phyloP scores from a whole-genome alignment of 257 asterid species.

The Jaltomata sinuosa region DNA sequence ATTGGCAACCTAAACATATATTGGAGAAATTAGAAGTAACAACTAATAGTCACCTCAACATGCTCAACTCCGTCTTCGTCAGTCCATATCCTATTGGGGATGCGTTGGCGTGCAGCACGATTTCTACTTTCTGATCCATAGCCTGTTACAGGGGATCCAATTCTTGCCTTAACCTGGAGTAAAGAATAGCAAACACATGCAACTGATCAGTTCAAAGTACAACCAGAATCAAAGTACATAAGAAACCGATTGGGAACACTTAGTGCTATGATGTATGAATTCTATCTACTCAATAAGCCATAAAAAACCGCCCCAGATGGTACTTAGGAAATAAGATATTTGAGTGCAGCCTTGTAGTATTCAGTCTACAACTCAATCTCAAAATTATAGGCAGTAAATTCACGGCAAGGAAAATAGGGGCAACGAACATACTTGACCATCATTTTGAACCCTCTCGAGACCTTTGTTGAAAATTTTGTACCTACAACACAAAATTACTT shows the following conservation, averaged over 20 bases:
- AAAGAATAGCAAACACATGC: constrained; percentile 1
- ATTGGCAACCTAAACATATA: background rate
- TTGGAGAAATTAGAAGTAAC: background rate
- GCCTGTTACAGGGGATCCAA: constrained; percentile 82
- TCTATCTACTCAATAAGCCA: background rate
- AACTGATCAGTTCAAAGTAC: background rate
- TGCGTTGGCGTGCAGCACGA: constrained; percentile 95
- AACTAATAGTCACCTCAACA: constrained; percentile 36
- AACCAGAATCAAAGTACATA: background rate
- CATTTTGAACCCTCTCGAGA: constrained; percentile 75
- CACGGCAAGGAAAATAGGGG: background rate
- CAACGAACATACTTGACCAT: constrained; percentile 52
- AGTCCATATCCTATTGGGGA: constrained; percentile 68
- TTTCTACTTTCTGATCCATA: constrained; percentile 89
- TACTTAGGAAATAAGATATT: background rate
- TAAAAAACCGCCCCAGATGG: background rate
- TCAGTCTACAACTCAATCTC: background rate
- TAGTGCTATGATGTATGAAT: background rate
- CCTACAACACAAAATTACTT: constrained; percentile 28
- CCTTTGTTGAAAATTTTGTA: constrained; percentile 81
- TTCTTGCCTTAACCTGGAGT: constrained; percentile 67
- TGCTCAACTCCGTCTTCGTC: constrained; percentile 91
- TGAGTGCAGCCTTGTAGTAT: background rate
- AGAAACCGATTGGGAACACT: background rate
- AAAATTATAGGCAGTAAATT: background rate